A percentile compares a stretch with the other conserved stretches of the same genome.
phyloP scores from a whole-genome alignment of 129 eudicot species.

The Gnaphalium uliginosum region DNA sequence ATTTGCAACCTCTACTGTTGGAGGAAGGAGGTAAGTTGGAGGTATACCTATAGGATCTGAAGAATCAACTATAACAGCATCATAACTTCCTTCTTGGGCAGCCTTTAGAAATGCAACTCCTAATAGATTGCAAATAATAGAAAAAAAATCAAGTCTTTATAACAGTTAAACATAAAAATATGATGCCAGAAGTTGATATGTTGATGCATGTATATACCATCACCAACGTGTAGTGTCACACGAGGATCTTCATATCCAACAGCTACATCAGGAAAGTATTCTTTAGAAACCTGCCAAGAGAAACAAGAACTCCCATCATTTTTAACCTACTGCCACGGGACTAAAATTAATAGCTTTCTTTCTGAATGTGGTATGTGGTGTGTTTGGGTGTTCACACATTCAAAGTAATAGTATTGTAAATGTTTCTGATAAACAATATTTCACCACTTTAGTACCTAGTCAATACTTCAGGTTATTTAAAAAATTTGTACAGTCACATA shows the following conservation, averaged over 20 bases:
- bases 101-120: conserved; percentile 92
- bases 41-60: conserved; percentile 90
- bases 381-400: neutral
- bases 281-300: conserved; percentile 72
- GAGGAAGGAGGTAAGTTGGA: neutral
- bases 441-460: neutral
- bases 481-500: no score
- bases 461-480: neutral
- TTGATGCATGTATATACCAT: conserved; percentile 49
- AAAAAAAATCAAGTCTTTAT: neutral
- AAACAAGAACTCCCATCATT: neutral
- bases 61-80: conserved; percentile 96
- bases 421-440: neutral
- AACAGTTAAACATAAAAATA: neutral
- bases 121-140: conserved; percentile 28
- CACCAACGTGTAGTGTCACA: conserved; percentile 81
- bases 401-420: neutral
- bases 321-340: neutral
- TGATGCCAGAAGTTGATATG: conserved; percentile 2
- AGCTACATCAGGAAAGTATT: conserved; percentile 82
- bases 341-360: neutral
- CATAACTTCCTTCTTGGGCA: conserved; percentile 84
- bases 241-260: conserved; percentile 92
- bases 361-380: neutral
- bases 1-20: neutral